These are phyloP conservation scores for Aureobasidium sp. DNA, from an alignment of 2,329 filamentous ascomycete genomes.

Conservation along the genomic window DNA sequence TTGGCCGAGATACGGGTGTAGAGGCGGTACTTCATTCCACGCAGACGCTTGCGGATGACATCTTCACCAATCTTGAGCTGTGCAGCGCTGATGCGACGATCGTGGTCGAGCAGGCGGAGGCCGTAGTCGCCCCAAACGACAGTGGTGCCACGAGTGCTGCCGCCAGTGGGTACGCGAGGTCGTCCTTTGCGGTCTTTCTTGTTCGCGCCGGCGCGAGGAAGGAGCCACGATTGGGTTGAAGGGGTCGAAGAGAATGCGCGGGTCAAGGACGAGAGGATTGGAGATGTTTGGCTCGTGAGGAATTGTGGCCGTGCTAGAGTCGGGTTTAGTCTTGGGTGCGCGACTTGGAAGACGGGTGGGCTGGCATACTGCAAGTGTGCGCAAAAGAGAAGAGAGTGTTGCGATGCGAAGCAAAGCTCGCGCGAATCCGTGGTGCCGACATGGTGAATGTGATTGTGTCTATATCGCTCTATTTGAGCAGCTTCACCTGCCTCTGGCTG, in stretches of 20 bases:
- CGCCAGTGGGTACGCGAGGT: conserved; percentile 80
- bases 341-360: conserved; percentile 15
- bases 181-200: conserved; percentile 87
- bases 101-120: conserved; percentile 85
- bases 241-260: conserved; percentile 69
- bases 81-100: conserved; percentile 78
- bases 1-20: conserved; percentile 90
- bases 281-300: conserved; percentile 18
- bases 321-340: conserved; percentile 8
- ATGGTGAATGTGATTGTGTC: conserved; percentile 25
- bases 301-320: conserved; percentile 6
- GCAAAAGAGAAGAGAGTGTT: conserved; percentile 4
- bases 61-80: conserved; percentile 89
- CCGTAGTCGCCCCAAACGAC: conserved; percentile 96
- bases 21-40: conserved; percentile 85
- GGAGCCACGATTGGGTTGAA: conserved; percentile 64
- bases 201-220: conserved; percentile 70
- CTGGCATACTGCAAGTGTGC: conserved; percentile 12
- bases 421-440: conserved; percentile 34
- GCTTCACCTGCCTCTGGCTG: background rate
- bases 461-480: background rate
- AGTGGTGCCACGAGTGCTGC: conserved; percentile 85
- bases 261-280: conserved; percentile 38
- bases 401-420: conserved; percentile 27
- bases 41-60: conserved; percentile 78